Conservation (phyloP, 2,329 filamentous ascomycete genomes). For the Pestalotiopsis sp. region DNA sequence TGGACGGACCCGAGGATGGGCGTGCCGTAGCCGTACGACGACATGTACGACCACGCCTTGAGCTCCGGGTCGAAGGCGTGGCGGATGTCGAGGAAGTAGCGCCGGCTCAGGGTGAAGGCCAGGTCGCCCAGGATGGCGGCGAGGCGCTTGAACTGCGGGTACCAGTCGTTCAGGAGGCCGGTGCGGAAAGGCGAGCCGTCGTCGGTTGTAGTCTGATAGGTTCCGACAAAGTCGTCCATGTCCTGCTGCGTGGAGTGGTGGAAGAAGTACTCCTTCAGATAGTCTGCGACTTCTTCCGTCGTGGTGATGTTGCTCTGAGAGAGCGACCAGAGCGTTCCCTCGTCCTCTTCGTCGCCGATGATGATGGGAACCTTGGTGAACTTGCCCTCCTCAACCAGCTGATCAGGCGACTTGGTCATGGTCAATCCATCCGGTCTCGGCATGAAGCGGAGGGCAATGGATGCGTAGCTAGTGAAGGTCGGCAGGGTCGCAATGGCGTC, state of each 20-base stretch:
- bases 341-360: constrained; percentile 77
- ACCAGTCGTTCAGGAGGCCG: constrained; percentile 67
- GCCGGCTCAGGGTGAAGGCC: constrained; percentile 71
- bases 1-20: constrained; percentile 79
- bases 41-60: constrained; percentile 74
- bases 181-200: constrained; percentile 75
- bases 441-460: constrained; percentile 71
- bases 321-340: constrained; percentile 74
- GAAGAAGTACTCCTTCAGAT: constrained; percentile 65
- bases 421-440: constrained; percentile 71
- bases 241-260: constrained; percentile 50
- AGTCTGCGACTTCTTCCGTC: constrained; percentile 60
- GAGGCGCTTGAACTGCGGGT: constrained; percentile 76
- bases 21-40: constrained; percentile 71
- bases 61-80: constrained; percentile 54
- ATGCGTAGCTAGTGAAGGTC: constrained; percentile 65
- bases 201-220: constrained; percentile 59
- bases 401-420: constrained; percentile 64
- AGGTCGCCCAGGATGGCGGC: constrained; percentile 76
- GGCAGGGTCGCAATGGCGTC: constrained; percentile 72
- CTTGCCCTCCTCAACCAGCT: constrained; percentile 52
- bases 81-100: constrained; percentile 59
- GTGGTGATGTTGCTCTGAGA: constrained; percentile 70
- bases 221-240: constrained; percentile 60
- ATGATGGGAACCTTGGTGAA: constrained; percentile 65